Conservation (phyloP, 129 eudicot species). For the Escallonia rubra region DNA sequence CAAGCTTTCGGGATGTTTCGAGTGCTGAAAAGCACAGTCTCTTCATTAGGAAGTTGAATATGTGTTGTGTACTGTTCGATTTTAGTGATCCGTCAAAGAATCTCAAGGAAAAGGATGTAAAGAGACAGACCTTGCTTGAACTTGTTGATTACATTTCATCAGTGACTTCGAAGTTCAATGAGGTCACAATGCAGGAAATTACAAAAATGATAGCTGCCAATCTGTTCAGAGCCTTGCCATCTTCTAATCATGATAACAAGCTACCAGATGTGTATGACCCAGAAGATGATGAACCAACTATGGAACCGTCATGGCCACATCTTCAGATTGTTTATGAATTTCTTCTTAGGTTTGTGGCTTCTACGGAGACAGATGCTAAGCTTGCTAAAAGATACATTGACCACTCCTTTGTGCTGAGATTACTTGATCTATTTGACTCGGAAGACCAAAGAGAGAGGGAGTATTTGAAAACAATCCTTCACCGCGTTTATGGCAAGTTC, state of each 20-base stretch:
- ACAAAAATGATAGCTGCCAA: constrained; percentile 65
- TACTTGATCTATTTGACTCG: constrained; percentile 56
- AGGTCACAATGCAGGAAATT: constrained; percentile 55
- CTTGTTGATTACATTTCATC: constrained; percentile 64
- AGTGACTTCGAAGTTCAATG: constrained; percentile 47
- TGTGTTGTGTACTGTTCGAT: constrained; percentile 72
- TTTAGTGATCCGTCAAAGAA: constrained; percentile 42
- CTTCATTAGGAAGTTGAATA: constrained; percentile 50
- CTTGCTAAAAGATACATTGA: constrained; percentile 57
- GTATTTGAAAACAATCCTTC: constrained; percentile 67
- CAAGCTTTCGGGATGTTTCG: constrained; percentile 54
- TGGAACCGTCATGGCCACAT: constrained; percentile 82
- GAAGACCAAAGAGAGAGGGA: constrained; percentile 77
- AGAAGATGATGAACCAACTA: constrained; percentile 59
- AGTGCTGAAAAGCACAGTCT: constrained; percentile 58
- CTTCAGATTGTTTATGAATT: constrained; percentile 76
- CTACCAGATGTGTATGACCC: constrained; percentile 49
- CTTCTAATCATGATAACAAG: constrained; percentile 41
- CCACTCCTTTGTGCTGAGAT: constrained; percentile 45
- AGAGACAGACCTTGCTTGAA: constrained; percentile 61
- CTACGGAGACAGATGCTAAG: constrained; percentile 56
- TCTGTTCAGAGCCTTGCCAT: constrained; percentile 55
- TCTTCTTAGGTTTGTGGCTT: constrained; percentile 63
- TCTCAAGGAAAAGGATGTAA: constrained; percentile 57
- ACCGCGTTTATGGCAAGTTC: constrained; percentile 52